Conservation (phyloP, 83 land plant genomes). For the Thuja plicata region DNA sequence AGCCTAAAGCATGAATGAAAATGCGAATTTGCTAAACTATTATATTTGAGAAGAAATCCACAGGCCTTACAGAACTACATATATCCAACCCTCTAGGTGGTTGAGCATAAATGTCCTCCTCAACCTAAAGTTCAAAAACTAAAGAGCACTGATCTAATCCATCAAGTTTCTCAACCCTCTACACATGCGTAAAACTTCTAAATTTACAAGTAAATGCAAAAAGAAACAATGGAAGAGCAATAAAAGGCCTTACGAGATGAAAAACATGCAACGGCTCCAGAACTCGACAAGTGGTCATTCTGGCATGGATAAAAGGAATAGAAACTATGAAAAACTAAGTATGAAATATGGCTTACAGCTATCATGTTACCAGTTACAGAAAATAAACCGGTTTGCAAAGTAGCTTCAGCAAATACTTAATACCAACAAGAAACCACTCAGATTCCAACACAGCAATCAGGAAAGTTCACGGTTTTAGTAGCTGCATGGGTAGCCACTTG, state of each 20-base stretch:
- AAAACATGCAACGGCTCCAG: background rate
- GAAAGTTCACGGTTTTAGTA: background rate
- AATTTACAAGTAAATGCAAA: background rate
- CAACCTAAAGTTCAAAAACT: no score
- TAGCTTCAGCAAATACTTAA: background rate
- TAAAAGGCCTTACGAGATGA: background rate
- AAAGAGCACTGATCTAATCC: no score
- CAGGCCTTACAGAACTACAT: background rate
- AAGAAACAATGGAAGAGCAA: background rate
- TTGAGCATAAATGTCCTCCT: background rate
- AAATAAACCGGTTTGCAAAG: background rate
- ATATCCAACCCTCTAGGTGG: background rate
- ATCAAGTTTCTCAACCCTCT: no score
- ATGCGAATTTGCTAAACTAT: background rate
- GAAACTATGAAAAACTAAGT: background rate
- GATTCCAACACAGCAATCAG: background rate
- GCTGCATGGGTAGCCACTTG: background rate
- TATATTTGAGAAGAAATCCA: constrained; percentile 1
- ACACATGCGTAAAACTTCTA: background rate
- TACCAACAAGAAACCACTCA: background rate
- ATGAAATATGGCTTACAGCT: background rate
- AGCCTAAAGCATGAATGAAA: background rate
- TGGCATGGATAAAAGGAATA: background rate
- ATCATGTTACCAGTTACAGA: background rate
- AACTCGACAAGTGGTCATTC: background rate